A percentile compares a stretch with the other conserved stretches of the same genome.
phyloP scores from a whole-genome alignment of 2,329 filamentous ascomycete species.

The Colletotrichum lentis region DNA sequence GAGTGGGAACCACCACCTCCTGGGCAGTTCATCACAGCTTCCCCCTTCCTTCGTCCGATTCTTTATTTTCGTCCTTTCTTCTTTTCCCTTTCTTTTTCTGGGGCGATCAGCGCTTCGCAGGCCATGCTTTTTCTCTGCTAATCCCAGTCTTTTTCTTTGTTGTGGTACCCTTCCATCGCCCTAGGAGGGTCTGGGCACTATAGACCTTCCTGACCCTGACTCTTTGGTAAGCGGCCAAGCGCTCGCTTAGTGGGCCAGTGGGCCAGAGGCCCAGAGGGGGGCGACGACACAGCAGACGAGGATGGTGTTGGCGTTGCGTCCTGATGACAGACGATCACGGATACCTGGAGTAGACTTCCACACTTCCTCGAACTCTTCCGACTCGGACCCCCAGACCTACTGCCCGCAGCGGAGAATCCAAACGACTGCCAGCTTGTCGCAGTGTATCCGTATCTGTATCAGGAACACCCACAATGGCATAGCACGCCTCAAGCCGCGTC shows the following conservation, averaged over 20 bases:
- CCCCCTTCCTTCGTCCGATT: conserved; percentile 21
- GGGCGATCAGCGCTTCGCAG: conserved; percentile 24
- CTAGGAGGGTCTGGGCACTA: conserved; percentile 25
- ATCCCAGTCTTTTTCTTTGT: conserved; percentile 28
- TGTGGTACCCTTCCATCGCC: conserved; percentile 16
- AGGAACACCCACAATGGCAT: conserved; percentile 24
- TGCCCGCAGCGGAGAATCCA: conserved; percentile 27
- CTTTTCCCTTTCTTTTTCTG: conserved; percentile 1
- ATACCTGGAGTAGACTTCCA: conserved; percentile 4
- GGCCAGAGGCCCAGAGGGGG: too few species aligned
- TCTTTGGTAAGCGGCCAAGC: conserved; percentile 14
- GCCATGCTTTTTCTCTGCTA: conserved; percentile 24
- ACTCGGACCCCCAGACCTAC: conserved; percentile 5
- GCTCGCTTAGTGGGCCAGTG: conserved; percentile 8
- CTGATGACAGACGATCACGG: conserved; percentile 26
- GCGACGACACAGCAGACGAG: conserved; percentile 1
- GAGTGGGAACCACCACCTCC: conserved; percentile 18
- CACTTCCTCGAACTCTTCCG: conserved; percentile 25
- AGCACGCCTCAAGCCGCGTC: conserved; percentile 1
- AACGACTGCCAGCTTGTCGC: conserved; percentile 6
- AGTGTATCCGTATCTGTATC: conserved; percentile 6
- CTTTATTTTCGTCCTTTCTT: not conserved
- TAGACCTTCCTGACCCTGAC: conserved; percentile 15
- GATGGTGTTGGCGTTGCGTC: conserved; percentile 32
- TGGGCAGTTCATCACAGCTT: conserved; percentile 28